Evolutionary conservation across 495 filamentous ascomycete species (phyloP).

Genomic region (Baudoinia panamericana): DNA sequence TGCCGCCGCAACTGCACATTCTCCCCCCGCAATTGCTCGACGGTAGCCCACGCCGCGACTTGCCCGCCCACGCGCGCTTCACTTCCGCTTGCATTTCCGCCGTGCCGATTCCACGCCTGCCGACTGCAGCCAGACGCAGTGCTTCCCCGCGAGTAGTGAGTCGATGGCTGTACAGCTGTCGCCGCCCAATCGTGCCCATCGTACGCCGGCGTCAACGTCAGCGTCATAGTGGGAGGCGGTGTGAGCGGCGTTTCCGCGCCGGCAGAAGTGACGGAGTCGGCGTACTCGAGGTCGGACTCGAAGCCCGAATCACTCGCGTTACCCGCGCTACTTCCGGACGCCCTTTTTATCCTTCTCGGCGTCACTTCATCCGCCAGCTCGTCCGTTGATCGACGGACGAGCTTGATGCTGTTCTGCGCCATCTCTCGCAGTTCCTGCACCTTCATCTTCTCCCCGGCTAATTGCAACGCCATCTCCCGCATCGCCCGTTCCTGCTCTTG

Average conservation of each 20-base stretch:
- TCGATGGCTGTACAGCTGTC: neutral
- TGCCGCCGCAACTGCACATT: constrained; percentile 20
- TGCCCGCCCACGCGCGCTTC: neutral
- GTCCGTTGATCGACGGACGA: constrained; percentile 13
- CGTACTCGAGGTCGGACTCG: constrained; percentile 25
- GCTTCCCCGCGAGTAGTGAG: constrained; percentile 2
- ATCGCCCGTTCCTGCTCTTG: constrained; percentile 52
- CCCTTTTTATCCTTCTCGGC: constrained; percentile 16
- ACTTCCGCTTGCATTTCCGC: too few relatives aligned
- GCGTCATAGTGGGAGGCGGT: constrained; percentile 2
- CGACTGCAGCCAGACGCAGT: neutral
- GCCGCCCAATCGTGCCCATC: constrained; percentile 2
- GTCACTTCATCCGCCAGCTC: constrained; percentile 7
- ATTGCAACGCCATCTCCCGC: constrained; percentile 47
- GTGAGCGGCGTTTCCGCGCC: constrained; percentile 3
- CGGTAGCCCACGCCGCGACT: constrained; percentile 15
- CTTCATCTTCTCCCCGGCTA: constrained; percentile 45
- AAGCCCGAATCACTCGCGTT: constrained; percentile 26
- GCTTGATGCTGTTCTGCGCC: constrained; percentile 9
- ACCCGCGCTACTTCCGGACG: constrained; percentile 11
- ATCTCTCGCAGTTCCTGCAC: constrained; percentile 43
- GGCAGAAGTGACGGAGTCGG: constrained; percentile 21
- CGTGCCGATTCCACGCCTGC: neutral
- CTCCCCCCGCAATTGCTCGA: constrained; percentile 20
- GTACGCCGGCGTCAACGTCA: constrained; percentile 8